Conservation (phyloP, 805 yeast genomes). For the Saccharomyces cerevisiae region DNA sequence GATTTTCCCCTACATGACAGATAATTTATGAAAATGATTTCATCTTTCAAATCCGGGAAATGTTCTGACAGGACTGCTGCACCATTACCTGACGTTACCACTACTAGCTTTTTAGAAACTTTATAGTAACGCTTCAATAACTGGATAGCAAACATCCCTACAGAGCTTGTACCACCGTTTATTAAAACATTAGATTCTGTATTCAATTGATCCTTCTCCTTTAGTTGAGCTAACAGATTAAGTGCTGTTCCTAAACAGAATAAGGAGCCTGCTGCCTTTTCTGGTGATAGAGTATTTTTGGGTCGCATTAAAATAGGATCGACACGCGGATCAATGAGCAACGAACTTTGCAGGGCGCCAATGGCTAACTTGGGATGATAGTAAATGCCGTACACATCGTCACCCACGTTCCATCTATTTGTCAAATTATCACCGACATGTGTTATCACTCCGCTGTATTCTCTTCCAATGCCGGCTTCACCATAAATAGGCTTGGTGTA, state of each 20-base stretch:
- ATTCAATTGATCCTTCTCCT: slow-evolving; percentile 24
- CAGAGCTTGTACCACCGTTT: slow-evolving; percentile 73
- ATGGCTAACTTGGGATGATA: slow-evolving; percentile 42
- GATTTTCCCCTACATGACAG: slow-evolving; percentile 28
- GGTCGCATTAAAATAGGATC: slow-evolving; percentile 46
- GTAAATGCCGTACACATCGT: slow-evolving; percentile 54
- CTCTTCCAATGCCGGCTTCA: slow-evolving; percentile 62
- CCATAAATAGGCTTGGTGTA: slow-evolving; percentile 44
- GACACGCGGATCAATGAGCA: slow-evolving; percentile 43
- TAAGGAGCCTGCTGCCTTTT: slow-evolving; percentile 59
- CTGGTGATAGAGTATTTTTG: slow-evolving; percentile 32
- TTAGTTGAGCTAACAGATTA: slow-evolving; percentile 32
- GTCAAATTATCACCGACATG: slow-evolving; percentile 44
- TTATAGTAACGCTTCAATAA: slow-evolving; percentile 44
- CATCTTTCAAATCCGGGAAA: slow-evolving; percentile 34
- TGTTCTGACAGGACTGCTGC: slow-evolving; percentile 34
- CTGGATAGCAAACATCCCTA: slow-evolving; percentile 57
- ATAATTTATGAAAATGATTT: slow-evolving; percentile 32
- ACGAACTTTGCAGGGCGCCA: slow-evolving; percentile 53
- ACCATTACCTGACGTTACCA: slow-evolving; percentile 50
- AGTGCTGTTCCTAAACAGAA: slow-evolving; percentile 58
- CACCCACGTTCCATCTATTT: slow-evolving; percentile 43
- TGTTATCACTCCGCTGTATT: slow-evolving; percentile 52
- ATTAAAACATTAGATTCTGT: slow-evolving; percentile 46
- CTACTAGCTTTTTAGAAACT: slow-evolving; percentile 44